A percentile compares a stretch with the other conserved stretches of the same genome.
Evolutionary conservation across 805 yeast species (phyloP).

Genomic region (Candida pini): DNA sequence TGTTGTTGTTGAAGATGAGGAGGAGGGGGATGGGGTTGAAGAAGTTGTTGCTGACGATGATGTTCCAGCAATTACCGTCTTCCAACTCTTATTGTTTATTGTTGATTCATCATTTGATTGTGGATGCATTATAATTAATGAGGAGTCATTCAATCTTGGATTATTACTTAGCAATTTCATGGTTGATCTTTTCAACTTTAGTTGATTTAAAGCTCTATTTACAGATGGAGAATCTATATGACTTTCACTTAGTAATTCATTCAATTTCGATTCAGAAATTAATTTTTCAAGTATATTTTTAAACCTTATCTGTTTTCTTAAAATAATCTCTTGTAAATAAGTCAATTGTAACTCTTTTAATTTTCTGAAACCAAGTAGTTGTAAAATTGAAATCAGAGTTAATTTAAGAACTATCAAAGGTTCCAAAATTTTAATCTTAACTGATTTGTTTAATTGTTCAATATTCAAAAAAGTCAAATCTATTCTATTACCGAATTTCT

Average conservation of each 20-base stretch:
- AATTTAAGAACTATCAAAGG: constrained; percentile 44
- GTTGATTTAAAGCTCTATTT: constrained; percentile 24
- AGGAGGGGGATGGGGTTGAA: constrained; percentile 17
- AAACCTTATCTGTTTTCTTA: constrained; percentile 33
- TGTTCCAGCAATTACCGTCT: constrained; percentile 5
- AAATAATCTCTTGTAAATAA: constrained; percentile 32
- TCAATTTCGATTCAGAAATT: constrained; percentile 18
- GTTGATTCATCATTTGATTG: constrained; percentile 8
- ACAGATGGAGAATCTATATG: constrained; percentile 29
- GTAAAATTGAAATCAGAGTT: constrained; percentile 37
- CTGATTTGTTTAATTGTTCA: constrained; percentile 37
- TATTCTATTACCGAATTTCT: constrained; percentile 47
- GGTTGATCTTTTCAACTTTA: constrained; percentile 15
- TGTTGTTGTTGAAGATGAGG: constrained; percentile 12
- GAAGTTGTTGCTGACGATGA: constrained; percentile 16
- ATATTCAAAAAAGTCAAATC: constrained; percentile 45
- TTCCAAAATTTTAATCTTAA: constrained; percentile 42
- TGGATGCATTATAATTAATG: constrained; percentile 13
- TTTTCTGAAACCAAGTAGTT: constrained; percentile 44
- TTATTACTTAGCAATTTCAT: not conserved
- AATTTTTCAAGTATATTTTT: constrained; percentile 22
- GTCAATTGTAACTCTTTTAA: constrained; percentile 46
- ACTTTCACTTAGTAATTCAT: constrained; percentile 20
- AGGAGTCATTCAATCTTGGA: constrained; percentile 6
- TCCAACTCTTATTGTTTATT: constrained; percentile 4